These are phyloP conservation scores for Fusarium continuum DNA, from an alignment of 2,329 filamentous ascomycete species.

Conservation along the genomic window DNA sequence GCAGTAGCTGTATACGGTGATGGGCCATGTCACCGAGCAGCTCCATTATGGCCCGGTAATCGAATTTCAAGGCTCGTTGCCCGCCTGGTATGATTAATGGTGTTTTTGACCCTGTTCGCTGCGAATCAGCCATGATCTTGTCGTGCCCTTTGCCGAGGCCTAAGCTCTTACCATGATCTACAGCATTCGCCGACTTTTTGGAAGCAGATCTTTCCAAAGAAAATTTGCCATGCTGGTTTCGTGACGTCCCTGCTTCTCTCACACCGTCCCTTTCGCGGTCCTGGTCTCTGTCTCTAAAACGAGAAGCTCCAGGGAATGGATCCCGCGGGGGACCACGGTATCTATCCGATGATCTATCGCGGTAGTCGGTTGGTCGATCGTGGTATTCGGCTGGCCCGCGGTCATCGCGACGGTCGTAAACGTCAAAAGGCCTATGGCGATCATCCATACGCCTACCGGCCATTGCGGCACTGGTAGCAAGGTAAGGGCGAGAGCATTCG, in stretches of 20 bases:
- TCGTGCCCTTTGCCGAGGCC: neutral
- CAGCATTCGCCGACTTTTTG: constrained; percentile 2
- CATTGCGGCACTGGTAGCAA: constrained; percentile 33
- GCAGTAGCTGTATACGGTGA: constrained; percentile 29
- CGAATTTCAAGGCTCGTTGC: neutral
- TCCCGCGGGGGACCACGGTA: constrained; percentile 10
- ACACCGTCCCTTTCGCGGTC: constrained; percentile 8
- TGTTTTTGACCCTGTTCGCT: constrained; percentile 3
- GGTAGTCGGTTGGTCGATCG: constrained; percentile 12
- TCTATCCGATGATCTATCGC: constrained; percentile 19
- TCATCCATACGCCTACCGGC: constrained; percentile 25
- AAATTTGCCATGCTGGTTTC: neutral
- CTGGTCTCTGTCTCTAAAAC: neutral
- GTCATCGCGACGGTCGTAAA: constrained; percentile 18
- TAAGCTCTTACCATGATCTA: constrained; percentile 30
- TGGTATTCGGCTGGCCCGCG: constrained; percentile 14
- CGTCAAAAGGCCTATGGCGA: neutral
- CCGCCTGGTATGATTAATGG: neutral
- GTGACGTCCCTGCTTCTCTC: constrained; percentile 1
- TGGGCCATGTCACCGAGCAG: constrained; percentile 37
- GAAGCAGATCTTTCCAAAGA: constrained; percentile 3
- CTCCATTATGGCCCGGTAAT: constrained; percentile 28
- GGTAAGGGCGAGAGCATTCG: constrained; percentile 25
- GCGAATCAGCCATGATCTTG: constrained; percentile 1
- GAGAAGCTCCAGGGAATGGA: neutral